phyloP scores from a whole-genome alignment of 2,329 filamentous ascomycete species.

The Penicillium concentricum region DNA sequence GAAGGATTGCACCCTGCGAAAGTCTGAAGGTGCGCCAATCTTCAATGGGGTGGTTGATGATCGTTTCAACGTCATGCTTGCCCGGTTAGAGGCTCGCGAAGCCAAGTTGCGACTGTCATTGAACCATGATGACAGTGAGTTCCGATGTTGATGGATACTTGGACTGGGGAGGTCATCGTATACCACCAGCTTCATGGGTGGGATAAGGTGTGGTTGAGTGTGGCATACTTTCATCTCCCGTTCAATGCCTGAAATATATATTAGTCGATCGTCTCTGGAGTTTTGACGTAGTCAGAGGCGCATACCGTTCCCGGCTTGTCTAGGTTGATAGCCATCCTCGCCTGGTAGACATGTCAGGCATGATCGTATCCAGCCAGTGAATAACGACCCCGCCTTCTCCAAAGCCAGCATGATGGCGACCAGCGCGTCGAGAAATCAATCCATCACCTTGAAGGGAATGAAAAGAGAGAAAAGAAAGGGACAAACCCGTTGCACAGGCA shows the following conservation, averaged over 20 bases:
- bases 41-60: conserved; percentile 32
- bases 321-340: conserved; percentile 25
- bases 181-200: conserved; percentile 47
- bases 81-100: conserved; percentile 41
- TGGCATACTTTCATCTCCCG: conserved; percentile 47
- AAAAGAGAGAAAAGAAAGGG: conserved; percentile 6
- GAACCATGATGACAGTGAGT: conserved; percentile 42
- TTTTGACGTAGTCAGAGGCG: neutral
- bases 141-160: conserved; percentile 29
- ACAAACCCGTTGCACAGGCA: conserved; percentile 3
- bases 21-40: conserved; percentile 46
- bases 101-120: conserved; percentile 39
- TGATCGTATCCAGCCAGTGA: conserved; percentile 42
- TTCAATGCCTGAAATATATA: conserved; percentile 36
- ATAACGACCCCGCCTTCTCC: conserved; percentile 40
- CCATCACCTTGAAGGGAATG: conserved; percentile 29
- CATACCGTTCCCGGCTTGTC: conserved; percentile 8
- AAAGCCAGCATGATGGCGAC: conserved; percentile 37
- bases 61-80: conserved; percentile 41
- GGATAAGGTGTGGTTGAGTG: conserved; percentile 47
- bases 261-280: conserved; percentile 5
- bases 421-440: conserved; percentile 30
- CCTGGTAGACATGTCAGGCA: conserved; percentile 38
- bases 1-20: conserved; percentile 37
- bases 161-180: conserved; percentile 43